These are phyloP conservation scores for Alnus glutinosa DNA, from an alignment of 306 rosid species.

Conservation along the genomic window DNA sequence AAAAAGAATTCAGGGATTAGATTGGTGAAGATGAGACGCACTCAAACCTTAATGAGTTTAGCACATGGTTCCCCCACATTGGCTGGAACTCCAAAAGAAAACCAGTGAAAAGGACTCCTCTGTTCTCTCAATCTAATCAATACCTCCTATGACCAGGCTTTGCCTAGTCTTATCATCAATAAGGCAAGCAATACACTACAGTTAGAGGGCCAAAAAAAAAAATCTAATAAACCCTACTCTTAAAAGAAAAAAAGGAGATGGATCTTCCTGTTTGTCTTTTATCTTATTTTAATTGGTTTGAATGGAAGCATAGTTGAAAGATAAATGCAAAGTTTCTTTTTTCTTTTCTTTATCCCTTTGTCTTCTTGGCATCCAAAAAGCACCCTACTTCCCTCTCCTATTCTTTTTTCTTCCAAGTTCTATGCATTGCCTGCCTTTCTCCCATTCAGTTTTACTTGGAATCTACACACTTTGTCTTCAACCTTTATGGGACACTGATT, in stretches of 20 bases:
- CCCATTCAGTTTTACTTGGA: not conserved
- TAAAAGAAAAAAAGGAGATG: too few relatives aligned
- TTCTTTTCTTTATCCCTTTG: not conserved
- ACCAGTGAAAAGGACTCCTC: not conserved
- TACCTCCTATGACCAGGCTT: too few relatives aligned
- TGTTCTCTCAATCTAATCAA: not conserved
- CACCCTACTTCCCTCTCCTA: not conserved
- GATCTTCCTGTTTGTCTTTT: too few relatives aligned
- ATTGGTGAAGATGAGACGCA: not conserved
- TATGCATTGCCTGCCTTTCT: not conserved
- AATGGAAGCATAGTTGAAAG: not conserved
- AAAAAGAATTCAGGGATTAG: not conserved
- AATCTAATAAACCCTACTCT: too few relatives aligned
- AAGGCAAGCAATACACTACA: not conserved
- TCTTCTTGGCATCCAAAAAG: constrained; percentile 1
- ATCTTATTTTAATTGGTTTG: not conserved
- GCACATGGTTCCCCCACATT: not conserved
- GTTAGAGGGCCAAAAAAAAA: not conserved
- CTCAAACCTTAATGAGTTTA: not conserved
- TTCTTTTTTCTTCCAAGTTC: not conserved
- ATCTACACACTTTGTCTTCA: not conserved
- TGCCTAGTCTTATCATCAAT: not conserved
- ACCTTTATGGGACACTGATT: not conserved
- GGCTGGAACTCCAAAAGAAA: not conserved
- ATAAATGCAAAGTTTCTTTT: not conserved